A percentile compares a stretch with the other conserved stretches of the same genome.
phyloP scores from a whole-genome alignment of 2,329 filamentous ascomycete species.

The Cadophora malorum region DNA sequence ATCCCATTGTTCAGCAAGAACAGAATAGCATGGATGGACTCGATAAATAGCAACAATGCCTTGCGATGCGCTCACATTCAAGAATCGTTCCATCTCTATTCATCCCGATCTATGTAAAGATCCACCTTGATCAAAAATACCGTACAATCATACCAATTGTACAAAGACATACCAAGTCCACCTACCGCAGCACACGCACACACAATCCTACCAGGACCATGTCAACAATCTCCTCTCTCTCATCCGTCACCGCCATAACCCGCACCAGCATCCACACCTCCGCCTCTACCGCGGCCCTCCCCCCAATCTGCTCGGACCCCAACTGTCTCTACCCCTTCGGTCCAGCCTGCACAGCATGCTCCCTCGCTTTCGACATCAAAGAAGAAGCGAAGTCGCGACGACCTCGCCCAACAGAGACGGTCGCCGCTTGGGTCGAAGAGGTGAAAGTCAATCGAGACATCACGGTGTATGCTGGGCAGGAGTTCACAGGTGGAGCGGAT shows the following conservation, averaged over 20 bases:
- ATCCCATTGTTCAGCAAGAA: constrained; percentile 17
- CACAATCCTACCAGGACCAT: background rate
- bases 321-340: constrained; percentile 16
- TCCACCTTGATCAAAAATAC: background rate
- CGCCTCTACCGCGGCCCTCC: background rate
- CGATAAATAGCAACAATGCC: no score
- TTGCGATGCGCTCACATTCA: no score
- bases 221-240: background rate
- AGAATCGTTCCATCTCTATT: background rate
- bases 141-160: no score
- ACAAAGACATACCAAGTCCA: background rate
- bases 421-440: constrained; percentile 14
- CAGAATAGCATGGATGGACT: background rate
- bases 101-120: background rate
- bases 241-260: background rate
- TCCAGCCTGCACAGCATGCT: background rate
- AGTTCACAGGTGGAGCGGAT: constrained; percentile 17
- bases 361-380: background rate
- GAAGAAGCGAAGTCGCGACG: background rate
- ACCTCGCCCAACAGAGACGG: background rate
- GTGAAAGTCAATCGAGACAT: background rate
- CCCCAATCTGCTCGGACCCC: constrained; percentile 4
- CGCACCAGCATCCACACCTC: background rate
- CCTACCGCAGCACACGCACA: background rate
- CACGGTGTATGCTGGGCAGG: background rate